These are phyloP conservation scores for Populus deltoides DNA, from an alignment of 345 rosid species.

Conservation along the genomic window DNA sequence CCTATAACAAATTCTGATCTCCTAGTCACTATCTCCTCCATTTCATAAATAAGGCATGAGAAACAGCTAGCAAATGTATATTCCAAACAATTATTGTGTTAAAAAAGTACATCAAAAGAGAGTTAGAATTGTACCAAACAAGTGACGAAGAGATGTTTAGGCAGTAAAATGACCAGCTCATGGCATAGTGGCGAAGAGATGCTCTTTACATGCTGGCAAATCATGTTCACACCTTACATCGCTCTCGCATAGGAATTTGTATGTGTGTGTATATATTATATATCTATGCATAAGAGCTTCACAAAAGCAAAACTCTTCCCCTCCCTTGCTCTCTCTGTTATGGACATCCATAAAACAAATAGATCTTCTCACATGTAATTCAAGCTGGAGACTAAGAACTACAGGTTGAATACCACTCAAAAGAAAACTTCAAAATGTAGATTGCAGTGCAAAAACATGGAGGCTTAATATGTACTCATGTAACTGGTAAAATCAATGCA, in stretches of 20 bases:
- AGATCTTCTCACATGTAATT: not conserved
- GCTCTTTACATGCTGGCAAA: too few species aligned
- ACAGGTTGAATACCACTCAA: not conserved
- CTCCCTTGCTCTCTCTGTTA: too few species aligned
- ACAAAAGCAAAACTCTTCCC: not conserved
- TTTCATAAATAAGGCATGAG: too few species aligned
- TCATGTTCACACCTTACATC: too few species aligned
- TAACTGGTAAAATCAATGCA: not conserved
- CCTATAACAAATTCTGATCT: constrained; percentile 41
- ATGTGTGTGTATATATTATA: not conserved
- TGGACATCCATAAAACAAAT: not conserved
- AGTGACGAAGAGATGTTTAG: too few species aligned
- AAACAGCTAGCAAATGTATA: too few species aligned
- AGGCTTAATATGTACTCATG: not conserved
- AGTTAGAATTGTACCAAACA: too few species aligned
- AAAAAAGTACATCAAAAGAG: too few species aligned
- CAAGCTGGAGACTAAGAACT: not conserved
- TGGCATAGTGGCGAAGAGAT: too few species aligned
- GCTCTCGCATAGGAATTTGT: too few species aligned
- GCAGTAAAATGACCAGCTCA: too few species aligned
- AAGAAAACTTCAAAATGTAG: not conserved
- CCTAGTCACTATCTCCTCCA: constrained; percentile 52
- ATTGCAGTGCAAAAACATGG: not conserved
- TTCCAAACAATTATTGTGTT: too few species aligned
- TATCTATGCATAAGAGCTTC: not conserved